Evolutionary conservation across 306 rosid genomes (phyloP).

Genomic region (Lathyrus sativus): DNA sequence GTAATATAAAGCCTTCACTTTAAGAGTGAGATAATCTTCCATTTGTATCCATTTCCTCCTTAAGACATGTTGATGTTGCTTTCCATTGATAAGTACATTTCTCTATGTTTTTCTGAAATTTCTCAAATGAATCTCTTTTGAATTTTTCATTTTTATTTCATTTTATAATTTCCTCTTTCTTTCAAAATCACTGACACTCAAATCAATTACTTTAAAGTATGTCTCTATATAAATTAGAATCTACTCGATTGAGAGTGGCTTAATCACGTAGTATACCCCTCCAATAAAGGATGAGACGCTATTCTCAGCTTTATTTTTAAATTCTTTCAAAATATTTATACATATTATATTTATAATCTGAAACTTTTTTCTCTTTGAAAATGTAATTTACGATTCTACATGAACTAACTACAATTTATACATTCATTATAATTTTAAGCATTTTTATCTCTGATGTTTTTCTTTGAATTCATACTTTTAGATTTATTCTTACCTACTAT

Average conservation of each 20-base stretch:
- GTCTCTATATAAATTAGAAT: neutral
- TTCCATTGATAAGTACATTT: neutral
- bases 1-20: neutral
- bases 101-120: neutral
- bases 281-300: neutral
- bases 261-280: neutral
- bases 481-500: neutral
- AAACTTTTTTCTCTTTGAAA: neutral
- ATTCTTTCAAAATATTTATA: slow-evolving; percentile 10
- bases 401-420: neutral
- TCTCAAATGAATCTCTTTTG: neutral
- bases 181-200: neutral
- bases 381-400: slow-evolving; percentile 8
- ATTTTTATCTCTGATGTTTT: neutral
- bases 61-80: neutral
- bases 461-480: neutral
- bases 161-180: neutral
- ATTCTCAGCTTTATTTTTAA: slow-evolving; percentile 2
- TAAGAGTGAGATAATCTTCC: neutral
- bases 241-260: neutral
- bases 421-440: neutral
- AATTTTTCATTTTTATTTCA: neutral
- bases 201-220: neutral
- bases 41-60: neutral
- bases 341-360: neutral